These are phyloP conservation scores for Sanghuangporus sanghuang DNA, from an alignment of 1,284 basidiomycete species.

Conservation along the genomic window DNA sequence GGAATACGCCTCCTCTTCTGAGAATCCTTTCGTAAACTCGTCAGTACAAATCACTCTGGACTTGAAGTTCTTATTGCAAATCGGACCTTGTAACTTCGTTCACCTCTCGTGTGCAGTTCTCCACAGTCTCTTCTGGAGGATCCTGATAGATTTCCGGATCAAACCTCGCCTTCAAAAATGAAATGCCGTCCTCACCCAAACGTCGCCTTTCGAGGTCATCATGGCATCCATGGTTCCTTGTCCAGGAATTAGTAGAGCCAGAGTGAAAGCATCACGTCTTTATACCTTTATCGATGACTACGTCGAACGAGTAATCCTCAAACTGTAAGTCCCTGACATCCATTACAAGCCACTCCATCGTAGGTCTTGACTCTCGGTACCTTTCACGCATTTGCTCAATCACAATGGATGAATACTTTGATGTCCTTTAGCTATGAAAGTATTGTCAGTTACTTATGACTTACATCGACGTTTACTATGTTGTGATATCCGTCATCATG, in stretches of 20 bases:
- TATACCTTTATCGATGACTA: conserved; percentile 85
- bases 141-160: conserved; percentile 43
- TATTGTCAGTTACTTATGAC: conserved; percentile 23
- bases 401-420: conserved; percentile 74
- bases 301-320: conserved; percentile 65
- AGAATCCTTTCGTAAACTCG: conserved; percentile 49
- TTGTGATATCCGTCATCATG: conserved; percentile 86
- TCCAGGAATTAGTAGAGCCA: neutral
- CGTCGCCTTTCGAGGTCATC: conserved; percentile 84
- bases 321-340: conserved; percentile 77
- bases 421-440: neutral
- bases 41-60: neutral
- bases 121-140: conserved; percentile 71
- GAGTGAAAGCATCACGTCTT: neutral
- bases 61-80: neutral
- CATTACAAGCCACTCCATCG: conserved; percentile 89
- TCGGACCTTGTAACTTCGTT: conserved; percentile 72
- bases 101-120: conserved; percentile 77
- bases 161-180: neutral
- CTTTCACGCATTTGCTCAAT: conserved; percentile 76
- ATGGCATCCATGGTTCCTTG: conserved; percentile 90
- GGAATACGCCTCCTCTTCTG: conserved; percentile 57
- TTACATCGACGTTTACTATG: conserved; percentile 81
- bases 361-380: conserved; percentile 49
- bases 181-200: conserved; percentile 62